Evolutionary conservation across 768 basidiomycete genomes (phyloP).

Genomic region (Phanerodontia chrysosporium): DNA sequence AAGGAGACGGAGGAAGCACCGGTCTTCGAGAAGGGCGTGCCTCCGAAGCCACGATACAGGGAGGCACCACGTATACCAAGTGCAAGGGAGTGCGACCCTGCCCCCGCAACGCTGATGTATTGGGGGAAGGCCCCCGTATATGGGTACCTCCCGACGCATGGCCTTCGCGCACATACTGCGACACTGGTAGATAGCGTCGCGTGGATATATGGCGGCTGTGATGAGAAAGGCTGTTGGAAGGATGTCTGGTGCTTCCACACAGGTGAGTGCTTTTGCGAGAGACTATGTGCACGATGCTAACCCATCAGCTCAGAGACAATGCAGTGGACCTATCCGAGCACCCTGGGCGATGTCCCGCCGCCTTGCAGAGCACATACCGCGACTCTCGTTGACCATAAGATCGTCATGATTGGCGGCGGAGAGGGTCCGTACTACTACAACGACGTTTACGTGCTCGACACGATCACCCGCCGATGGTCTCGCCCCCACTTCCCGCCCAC

Average conservation of each 20-base stretch:
- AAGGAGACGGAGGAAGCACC: background rate
- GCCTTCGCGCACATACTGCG: slow-evolving; percentile 78
- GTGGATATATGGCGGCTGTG: slow-evolving; percentile 90
- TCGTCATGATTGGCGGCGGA: slow-evolving; percentile 86
- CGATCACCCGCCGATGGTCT: slow-evolving; percentile 63
- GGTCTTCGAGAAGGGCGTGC: background rate
- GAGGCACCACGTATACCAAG: slow-evolving; percentile 58
- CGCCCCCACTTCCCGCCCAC: slow-evolving; percentile 32
- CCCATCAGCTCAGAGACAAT: slow-evolving; percentile 61
- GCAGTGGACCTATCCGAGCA: slow-evolving; percentile 81
- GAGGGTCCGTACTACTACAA: slow-evolving; percentile 81
- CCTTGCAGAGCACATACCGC: slow-evolving; percentile 87
- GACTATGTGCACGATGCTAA: background rate
- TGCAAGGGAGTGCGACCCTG: slow-evolving; percentile 51
- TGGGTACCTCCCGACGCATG: slow-evolving; percentile 59
- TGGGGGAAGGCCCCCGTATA: slow-evolving; percentile 84
- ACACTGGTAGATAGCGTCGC: slow-evolving; percentile 79
- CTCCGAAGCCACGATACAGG: slow-evolving; percentile 35
- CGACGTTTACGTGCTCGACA: slow-evolving; percentile 79
- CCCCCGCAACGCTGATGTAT: slow-evolving; percentile 75
- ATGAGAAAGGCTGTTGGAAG: slow-evolving; percentile 67
- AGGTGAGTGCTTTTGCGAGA: slow-evolving; percentile 43
- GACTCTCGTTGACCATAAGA: slow-evolving; percentile 73
- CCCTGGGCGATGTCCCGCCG: slow-evolving; percentile 72
- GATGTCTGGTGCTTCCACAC: slow-evolving; percentile 86